Evolutionary conservation across 805 yeast species (phyloP), one percentile per base, ranked within the genome.

Genomic region (Ogataea allantospora): DNA sequence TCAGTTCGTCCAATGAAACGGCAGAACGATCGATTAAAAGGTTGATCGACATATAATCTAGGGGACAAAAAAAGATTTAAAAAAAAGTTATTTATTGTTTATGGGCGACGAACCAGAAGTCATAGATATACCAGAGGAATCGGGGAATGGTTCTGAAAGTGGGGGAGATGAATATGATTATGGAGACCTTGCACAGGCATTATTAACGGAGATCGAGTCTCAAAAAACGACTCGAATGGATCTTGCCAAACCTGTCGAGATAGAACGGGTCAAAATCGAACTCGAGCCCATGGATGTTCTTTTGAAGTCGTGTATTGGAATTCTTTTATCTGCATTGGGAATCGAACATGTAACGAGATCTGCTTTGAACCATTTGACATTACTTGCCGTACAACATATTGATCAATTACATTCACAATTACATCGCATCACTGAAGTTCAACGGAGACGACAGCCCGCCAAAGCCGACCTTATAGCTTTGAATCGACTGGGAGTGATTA

Each of bases 361-460:
- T 19, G 75, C 75, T 4, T 47, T 75, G 30, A 61, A 63, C 9
- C 63, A 66, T 22, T 41, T 75, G 25, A 48, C 67, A 6, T 49
- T 57, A 4, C 48, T 70, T 25, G 60, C 68, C 0, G 53, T 53
- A 12, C 48, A 54, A 8, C 68, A 66, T 38, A 48, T 74, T 33
- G 53, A 64, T 29, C 62, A 63, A 11, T 38, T 80, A 38, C 51
- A 70, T 7, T 46, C 53, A 2, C 59, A 68, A 19, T 49, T 83
- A 17, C 76, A 74, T 31, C 70, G 70, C 43, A 57, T 75, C 22
- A 68, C 80, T 3, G 78, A 77, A 39, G 58, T 74, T 1, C 89
- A 83, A 55, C 65, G 91, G 48, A 68, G 88, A 34, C 62, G 67
- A 13, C 55, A 56, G n/a, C 78, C 83, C 1, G 65, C 82, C 0